These are phyloP conservation scores for Pezicula neosporulosa DNA, from an alignment of 2,329 filamentous ascomycete species.

Conservation along the genomic window DNA sequence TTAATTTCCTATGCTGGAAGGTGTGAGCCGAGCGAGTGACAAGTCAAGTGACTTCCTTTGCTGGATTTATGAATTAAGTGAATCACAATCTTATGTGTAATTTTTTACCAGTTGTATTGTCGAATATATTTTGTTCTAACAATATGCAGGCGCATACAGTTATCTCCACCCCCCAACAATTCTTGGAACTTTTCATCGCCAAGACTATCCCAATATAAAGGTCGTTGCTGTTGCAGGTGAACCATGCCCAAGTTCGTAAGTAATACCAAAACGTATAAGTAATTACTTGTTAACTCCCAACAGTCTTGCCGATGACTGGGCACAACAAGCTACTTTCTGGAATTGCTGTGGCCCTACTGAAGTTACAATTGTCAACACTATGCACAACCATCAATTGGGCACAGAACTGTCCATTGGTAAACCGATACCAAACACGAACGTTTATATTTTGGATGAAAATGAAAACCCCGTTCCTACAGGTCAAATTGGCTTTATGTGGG, in stretches of 20 bases:
- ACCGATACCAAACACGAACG: slow-evolving; percentile 53
- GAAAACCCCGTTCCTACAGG: slow-evolving; percentile 35
- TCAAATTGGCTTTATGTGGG: slow-evolving; percentile 38
- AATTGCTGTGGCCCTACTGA: slow-evolving; percentile 60
- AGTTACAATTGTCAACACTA: slow-evolving; percentile 57
- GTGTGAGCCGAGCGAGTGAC: too few relatives aligned
- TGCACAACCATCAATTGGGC: slow-evolving; percentile 45
- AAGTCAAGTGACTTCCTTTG: too few relatives aligned
- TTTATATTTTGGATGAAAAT: slow-evolving; percentile 40
- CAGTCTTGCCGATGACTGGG: slow-evolving; percentile 54
- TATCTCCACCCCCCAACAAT: slow-evolving; percentile 54
- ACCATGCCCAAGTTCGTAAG: slow-evolving; percentile 42
- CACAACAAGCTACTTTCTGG: slow-evolving; percentile 43
- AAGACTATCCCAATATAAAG: slow-evolving; percentile 46
- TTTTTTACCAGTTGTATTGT: too few relatives aligned
- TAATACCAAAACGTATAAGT: slow-evolving; percentile 6
- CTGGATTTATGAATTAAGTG: too few relatives aligned
- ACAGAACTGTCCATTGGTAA: slow-evolving; percentile 47
- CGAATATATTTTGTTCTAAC: background rate
- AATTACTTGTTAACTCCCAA: slow-evolving; percentile 4
- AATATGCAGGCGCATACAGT: slow-evolving; percentile 44
- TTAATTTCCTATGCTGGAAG: too few relatives aligned
- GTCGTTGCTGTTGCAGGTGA: slow-evolving; percentile 53
- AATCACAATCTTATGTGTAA: too few relatives aligned
- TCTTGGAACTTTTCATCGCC: slow-evolving; percentile 44